A percentile compares a stretch with the other conserved stretches of the same genome.
Evolutionary conservation across 139 green algal genomes (phyloP).

Genomic region (Auxenochlorella pyrenoidosa): DNA sequence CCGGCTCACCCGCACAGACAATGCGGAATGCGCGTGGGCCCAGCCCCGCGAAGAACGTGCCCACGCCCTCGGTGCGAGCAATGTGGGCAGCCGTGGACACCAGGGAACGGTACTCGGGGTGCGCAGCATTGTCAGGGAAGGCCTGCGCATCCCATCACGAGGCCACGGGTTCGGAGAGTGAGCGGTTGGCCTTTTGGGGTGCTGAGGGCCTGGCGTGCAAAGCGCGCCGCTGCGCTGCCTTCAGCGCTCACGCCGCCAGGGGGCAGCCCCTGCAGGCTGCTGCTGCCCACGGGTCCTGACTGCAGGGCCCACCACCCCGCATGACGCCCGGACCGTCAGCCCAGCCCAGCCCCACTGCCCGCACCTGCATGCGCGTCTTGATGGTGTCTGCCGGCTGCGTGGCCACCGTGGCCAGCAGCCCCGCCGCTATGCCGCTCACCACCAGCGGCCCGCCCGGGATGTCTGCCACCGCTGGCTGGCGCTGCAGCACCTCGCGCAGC

Average conservation of each 20-base stretch:
- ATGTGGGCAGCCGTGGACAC: conserved; percentile 38
- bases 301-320: not conserved
- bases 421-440: conserved; percentile 69
- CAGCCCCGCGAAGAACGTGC: conserved; percentile 42
- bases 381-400: conserved; percentile 92
- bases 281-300: too few species aligned
- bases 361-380: conserved; percentile 89
- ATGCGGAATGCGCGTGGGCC: conserved; percentile 41
- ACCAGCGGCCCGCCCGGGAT: conserved; percentile 59
- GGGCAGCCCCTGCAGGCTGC: too few species aligned
- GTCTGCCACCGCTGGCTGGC: not conserved
- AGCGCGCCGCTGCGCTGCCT: too few species aligned
- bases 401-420: conserved; percentile 73
- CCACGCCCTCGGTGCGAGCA: conserved; percentile 18
- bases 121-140: conserved; percentile 29
- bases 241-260: not conserved
- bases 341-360: not conserved
- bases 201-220: too few species aligned
- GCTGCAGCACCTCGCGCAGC: conserved; percentile 62
- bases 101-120: conserved; percentile 41
- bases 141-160: conserved; percentile 27
- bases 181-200: too few species aligned
- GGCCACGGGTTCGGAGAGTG: not conserved
- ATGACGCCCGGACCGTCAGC: not conserved
- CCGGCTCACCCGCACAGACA: conserved; percentile 9